phyloP scores from a whole-genome alignment of 257 asterid genomes.

The Ligustrum vulgare region DNA sequence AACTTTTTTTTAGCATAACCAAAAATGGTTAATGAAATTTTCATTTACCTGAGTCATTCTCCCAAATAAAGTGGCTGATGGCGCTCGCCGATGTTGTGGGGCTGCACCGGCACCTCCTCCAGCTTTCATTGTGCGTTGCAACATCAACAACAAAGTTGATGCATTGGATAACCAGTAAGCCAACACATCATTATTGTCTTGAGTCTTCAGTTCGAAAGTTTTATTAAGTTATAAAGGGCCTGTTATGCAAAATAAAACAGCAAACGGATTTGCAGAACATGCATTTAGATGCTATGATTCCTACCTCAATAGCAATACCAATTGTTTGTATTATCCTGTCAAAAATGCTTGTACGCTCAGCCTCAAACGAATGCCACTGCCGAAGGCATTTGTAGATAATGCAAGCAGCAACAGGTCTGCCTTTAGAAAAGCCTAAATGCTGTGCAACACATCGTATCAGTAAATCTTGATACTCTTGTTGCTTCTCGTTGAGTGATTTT shows the following conservation, averaged over 20 bases:
- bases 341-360: slow-evolving; percentile 89
- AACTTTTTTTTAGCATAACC: background rate
- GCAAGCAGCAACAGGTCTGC: slow-evolving; percentile 90
- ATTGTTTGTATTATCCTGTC: slow-evolving; percentile 95
- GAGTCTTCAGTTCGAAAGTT: slow-evolving; percentile 52
- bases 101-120: slow-evolving; percentile 81
- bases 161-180: slow-evolving; percentile 98
- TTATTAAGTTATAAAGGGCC: slow-evolving; percentile 15
- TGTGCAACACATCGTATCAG: slow-evolving; percentile 89
- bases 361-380: slow-evolving; percentile 94
- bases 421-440: slow-evolving; percentile 87
- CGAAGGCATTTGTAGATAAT: slow-evolving; percentile 90
- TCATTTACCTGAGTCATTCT: slow-evolving; percentile 92
- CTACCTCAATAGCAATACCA: slow-evolving; percentile 98
- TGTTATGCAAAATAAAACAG: slow-evolving; percentile 7
- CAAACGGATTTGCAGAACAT: background rate
- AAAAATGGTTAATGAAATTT: background rate
- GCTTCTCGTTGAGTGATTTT: slow-evolving; percentile 85
- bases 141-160: slow-evolving; percentile 82
- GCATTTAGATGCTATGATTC: slow-evolving; percentile 5
- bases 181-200: slow-evolving; percentile 81
- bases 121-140: slow-evolving; percentile 94
- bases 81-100: slow-evolving; percentile 81
- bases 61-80: slow-evolving; percentile 90
- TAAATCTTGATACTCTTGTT: slow-evolving; percentile 92